Evolutionary conservation across 1,284 basidiomycete species (phyloP), one percentile per base, ranked within the genome.

Genomic region (Leucoagaricus sp.): DNA sequence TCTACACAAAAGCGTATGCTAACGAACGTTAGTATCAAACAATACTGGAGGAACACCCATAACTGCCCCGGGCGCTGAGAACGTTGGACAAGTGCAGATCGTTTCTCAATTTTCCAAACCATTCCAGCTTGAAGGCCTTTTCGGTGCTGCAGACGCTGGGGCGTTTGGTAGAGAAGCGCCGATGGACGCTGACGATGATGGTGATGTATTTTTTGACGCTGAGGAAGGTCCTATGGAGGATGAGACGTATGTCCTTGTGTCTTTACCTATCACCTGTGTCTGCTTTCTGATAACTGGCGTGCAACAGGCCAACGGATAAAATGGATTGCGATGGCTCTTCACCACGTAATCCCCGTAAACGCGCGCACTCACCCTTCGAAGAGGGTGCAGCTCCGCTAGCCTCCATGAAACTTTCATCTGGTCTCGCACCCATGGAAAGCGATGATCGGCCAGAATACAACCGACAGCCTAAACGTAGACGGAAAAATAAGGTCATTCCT

Each of bases 61-160:
- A 12, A 75, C 88, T 49, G 85, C 85, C 0, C 85, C 85, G 7
- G 86, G 87, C 7, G 86, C 86, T 19, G 89, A 93, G 65, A 80
- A 79, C 56, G 84, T 92, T 44, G 91, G 89, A 5, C 83, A 86
- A 64, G 85, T 89, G 0, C 82, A 87, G 61, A 91, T 94, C 49
- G 66, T 93, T 4, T 78, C 75, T 1, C 67, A 75, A 48, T 82
- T 91, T 49, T 84, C 85, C 2, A 82, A 85, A 58, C 85, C 89
- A 4, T 94, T 94, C 63, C 81, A 85, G 58, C 73, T 94, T 1
- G 87, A 81, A 10, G 91, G 86, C 0, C 71, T 94, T 1, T 93
- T 93, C 62, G 83, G 83, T 8, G 80, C 80, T 49, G 91, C 89
- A 0, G 92, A 94, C 67, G 81, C 81, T 12, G 86, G 86, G 9